Conservation (phyloP, 495 filamentous ascomycete genomes). For the Penicillium macrosclerotiorum region DNA sequence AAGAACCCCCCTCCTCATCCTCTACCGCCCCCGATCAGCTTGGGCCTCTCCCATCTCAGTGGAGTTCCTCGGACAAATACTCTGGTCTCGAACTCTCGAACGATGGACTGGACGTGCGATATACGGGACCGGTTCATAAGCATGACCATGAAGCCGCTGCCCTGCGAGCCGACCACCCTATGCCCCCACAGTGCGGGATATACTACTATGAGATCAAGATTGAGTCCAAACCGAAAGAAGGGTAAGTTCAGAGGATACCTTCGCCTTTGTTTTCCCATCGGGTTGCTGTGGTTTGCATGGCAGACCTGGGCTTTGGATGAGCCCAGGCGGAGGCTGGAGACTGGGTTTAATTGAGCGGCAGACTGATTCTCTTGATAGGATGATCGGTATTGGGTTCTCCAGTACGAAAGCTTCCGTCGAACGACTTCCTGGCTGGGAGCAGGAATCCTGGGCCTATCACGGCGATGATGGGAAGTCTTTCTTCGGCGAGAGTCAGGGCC, state of each 20-base stretch:
- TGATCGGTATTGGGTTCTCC: conserved; percentile 89
- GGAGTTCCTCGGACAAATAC: conserved; percentile 78
- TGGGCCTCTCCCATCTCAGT: conserved; percentile 72
- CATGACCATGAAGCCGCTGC: conserved; percentile 81
- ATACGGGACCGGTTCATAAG: conserved; percentile 58
- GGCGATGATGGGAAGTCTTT: conserved; percentile 94
- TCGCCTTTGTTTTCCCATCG: too few relatives aligned
- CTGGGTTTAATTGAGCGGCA: neutral
- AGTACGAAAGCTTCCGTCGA: conserved; percentile 70
- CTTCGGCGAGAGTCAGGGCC: conserved; percentile 59
- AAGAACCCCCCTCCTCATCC: conserved; percentile 47
- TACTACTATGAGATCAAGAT: conserved; percentile 98
- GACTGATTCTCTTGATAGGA: conserved; percentile 37
- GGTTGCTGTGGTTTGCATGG: too few relatives aligned
- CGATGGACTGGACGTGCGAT: conserved; percentile 78
- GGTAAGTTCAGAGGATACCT: conserved; percentile 53
- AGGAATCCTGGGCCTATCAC: conserved; percentile 95
- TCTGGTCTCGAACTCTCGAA: conserved; percentile 68
- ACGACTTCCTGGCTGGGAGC: conserved; percentile 90
- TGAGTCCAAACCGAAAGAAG: conserved; percentile 78
- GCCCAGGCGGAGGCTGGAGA: neutral
- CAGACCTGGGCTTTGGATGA: too few relatives aligned
- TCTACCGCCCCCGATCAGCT: conserved; percentile 54
- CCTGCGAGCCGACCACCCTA: conserved; percentile 80
- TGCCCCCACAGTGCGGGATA: conserved; percentile 89